Evolutionary conservation across 1,284 basidiomycete genomes (phyloP), one percentile per base, ranked within the genome.

Genomic region (Farysia itapuensis): DNA sequence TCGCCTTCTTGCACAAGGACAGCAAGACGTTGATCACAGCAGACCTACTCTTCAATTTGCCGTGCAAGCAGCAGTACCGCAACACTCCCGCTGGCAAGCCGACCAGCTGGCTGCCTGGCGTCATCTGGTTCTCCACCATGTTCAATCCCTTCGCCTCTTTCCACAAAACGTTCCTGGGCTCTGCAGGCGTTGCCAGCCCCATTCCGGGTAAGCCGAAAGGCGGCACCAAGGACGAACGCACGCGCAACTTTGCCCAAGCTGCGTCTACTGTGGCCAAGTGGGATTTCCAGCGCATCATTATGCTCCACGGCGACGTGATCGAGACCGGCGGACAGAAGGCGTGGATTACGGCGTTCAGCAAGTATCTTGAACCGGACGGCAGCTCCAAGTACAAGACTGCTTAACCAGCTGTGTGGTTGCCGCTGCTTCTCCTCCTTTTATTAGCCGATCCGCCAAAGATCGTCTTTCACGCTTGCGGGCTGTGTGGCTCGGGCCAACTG

Each of bases 261-360:
- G 85, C 83, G 3, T 83, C 81, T 63, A 85, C 81, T 1, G 88
- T 93, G 2, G 81, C 84, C 1, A 81, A 78, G 2, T 93, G 90
- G 90, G 86, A 93, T 66, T 93, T 91, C 75, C 84, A 88, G 22
- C 81, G 88, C 33, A 87, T 97, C 70, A 90, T 96, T 48, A 89
- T 90, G 35, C 94, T 91, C 70, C 93, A 96, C 77, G 93, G 88
- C 81, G 88, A 90, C 63, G 86, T 91, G 15, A 87, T 93, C 46
- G 89, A 91, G 76, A 82, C 79, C 0, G 82, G 82, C 5, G 90
- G 83, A 0, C 86, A 86, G 70, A 80, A 81, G 32, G 85, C 84
- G 2, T 92, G 88, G 88, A 25, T 45, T 1, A 16, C 33, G 8
- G 67, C 69, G 1, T 72, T 50, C 38, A 42, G 47, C 34, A 64